Base-by-base conservation (phyloP, 345 rosid species). In the Turnera subulata region DNA sequence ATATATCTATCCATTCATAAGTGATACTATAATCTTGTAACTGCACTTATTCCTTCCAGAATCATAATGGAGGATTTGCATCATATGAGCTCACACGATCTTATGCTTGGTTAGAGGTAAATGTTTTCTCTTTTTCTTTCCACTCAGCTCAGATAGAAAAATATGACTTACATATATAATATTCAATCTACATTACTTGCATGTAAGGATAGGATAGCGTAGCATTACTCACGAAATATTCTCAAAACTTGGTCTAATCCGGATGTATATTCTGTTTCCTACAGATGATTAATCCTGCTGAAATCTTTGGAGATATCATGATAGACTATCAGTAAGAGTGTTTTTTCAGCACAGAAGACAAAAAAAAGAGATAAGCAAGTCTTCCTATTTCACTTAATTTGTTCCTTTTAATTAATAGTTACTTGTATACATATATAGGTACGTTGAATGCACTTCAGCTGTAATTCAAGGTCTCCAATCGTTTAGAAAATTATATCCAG, bases 41-140 rank as follows among this genome's bases (percentile, higher is more conserved):
- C 17, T 43, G 9, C 8, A 57, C 22, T 42, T 21, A 5, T 16
- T 8, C 3, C 39, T 52, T 25, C 8, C 69, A 88, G 90, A 85
- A 85, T 52, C 50, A 54, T 0, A 80, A 67, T 70, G 93, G 96
- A 38, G 96, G 96, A 2, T 83, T 83, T 72, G 88, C 90, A 2
- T 73, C 96, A 1, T 88, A 81, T 58, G 96, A 88, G 69, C 89
- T 72, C 37, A 81, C 92, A 7, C 76, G 96, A 79, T 85, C 96
- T 18, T 80, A 81, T 66, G 51, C 80, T 0, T 77, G 78, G 84
- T 58, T 88, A 42, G 92, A 88, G 91, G 92, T 80, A 50, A 56
- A 59, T 0, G 21, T 20, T 25, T 4, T 11, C 17, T 18, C 9
- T 12, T 39, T 0, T 20, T 0, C 14, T 24, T n/a, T 50, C 44